Evolutionary conservation across 2,329 filamentous ascomycete genomes (phyloP), one percentile per base, ranked within the genome.

Genomic region (Zalaria sp.): DNA sequence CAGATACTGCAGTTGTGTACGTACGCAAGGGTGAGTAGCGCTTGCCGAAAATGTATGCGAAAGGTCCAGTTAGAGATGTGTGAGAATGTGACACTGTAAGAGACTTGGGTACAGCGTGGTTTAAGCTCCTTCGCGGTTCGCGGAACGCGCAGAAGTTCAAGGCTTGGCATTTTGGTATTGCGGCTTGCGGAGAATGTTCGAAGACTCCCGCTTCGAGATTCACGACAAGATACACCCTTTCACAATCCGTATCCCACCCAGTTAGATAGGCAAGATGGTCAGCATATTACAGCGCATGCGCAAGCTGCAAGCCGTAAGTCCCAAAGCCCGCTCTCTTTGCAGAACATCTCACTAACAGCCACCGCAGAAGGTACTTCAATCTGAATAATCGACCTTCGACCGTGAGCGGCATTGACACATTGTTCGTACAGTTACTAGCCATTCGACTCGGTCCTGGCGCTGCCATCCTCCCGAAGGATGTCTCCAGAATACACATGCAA

Each of bases 381-480:
- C 37, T 39, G 38, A 37, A 47, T 42, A 42, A 46, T 42, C 43
- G 18, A 18, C 18, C 18, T 18, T 48, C 18, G 35, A 29, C 25
- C 38, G 45, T 53, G 54, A 40, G 58, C 49, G 45, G 45, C 44
- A 54, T 48, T 52, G 51, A 43, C 55, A 43, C 34, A 37, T 9
- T 34, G 29, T 27, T 25, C 27, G 7, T 11, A 46, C 59, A 91
- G 82, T 68, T 93, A 40, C 71, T 91, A 49, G 68, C 71, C 55
- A 69, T 96, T 62, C 78, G 81, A 58, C 71, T 82, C 58, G 91
- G 89, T 45, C 80, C 83, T 27, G 91, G 89, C 43, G 87, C 91
- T 35, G 81, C 84, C 18, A 68, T 85, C 50, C 71, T 98, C 25
- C 86, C 89, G 0, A 70, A 77, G 27, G 76, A 85, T 55, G 75